phyloP scores from a whole-genome alignment of 805 yeast genomes.

The Ogataea parapolymorpha region DNA sequence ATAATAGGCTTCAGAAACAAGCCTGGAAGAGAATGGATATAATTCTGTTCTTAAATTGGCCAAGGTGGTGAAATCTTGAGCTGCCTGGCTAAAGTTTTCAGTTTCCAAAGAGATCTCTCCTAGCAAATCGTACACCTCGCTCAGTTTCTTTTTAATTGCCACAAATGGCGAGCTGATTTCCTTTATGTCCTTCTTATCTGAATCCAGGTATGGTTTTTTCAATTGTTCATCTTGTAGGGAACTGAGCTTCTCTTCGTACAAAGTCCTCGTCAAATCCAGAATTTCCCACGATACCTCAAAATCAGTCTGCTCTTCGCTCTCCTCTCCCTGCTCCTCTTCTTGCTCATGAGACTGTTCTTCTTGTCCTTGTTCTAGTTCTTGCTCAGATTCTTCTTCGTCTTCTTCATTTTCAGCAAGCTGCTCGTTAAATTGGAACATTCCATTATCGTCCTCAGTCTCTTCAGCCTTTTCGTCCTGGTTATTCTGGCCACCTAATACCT shows the following conservation, averaged over 20 bases:
- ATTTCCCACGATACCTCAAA: slow-evolving; percentile 90
- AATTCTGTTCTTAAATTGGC: slow-evolving; percentile 52
- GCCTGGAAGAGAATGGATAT: slow-evolving; percentile 48
- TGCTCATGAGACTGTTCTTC: slow-evolving; percentile 18
- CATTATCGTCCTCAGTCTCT: slow-evolving; percentile 31
- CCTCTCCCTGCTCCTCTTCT: slow-evolving; percentile 26
- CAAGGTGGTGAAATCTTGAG: slow-evolving; percentile 60
- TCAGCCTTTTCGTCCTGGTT: slow-evolving; percentile 30
- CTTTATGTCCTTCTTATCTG: slow-evolving; percentile 20
- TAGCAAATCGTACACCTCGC: slow-evolving; percentile 71
- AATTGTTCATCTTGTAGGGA: slow-evolving; percentile 3
- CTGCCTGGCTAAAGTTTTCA: slow-evolving; percentile 80
- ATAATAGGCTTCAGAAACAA: slow-evolving; percentile 76
- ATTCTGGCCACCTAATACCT: slow-evolving; percentile 60
- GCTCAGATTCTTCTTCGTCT: slow-evolving; percentile 18
- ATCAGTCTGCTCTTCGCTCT: slow-evolving; percentile 56
- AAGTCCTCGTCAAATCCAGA: slow-evolving; percentile 69
- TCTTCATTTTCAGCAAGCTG: slow-evolving; percentile 34
- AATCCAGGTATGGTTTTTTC: slow-evolving; percentile 18
- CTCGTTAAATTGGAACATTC: slow-evolving; percentile 20
- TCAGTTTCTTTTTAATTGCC: slow-evolving; percentile 48
- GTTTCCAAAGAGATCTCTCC: slow-evolving; percentile 92
- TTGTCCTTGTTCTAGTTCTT: slow-evolving; percentile 28
- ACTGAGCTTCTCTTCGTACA: slow-evolving; percentile 47
- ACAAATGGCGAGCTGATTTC: slow-evolving; percentile 31